Evolutionary conservation across 2,329 filamentous ascomycete species (phyloP), one percentile per base, ranked within the genome.

Genomic region (Ophiocordyceps camponoti-rufipedis): DNA sequence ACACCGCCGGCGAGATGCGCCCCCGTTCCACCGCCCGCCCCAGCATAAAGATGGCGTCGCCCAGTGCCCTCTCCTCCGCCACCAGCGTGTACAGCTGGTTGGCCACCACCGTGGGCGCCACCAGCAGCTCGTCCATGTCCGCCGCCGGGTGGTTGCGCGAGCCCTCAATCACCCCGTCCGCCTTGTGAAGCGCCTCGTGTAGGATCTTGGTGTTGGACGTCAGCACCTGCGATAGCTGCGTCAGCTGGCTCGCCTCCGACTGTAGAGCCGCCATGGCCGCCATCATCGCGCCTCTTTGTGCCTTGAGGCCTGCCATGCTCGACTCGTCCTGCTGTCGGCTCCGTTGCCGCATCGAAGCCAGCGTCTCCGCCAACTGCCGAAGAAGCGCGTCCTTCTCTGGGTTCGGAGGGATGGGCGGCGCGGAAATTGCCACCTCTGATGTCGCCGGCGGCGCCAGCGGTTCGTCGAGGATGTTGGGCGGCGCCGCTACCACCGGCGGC

Each of bases 341-440:
- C 43, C 74, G 72, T 49, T 79, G 76, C 14, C 88, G 78, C 50
- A 84, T 79, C 38, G 74, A 66, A 46, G 78, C 70, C 3, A 96
- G 68, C 0, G 79, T 75, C 46, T 73, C 69, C 33, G 81, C 86
- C 29, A 96, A 73, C 41, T 87, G 82, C 45, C 74, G 73, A 3
- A 94, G 71, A 14, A 96, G 74, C 18, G 83, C 81, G 60, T 96
- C 87, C 59, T 94, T 95, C 62, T 96, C 86, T 0, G 91, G 91
- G 55, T 98, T 98, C 0, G 87, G 88, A 0, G 91, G 89, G 31
- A 95, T 86, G 0, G 89, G 88, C 0, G 91, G 89, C 1, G 86
- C 77, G 6, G 81, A 71, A 8, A 78, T 58, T 19, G 71, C 65
- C 0, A 67, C 64, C 4, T 65, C 59, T 1, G 67, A 62, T 2